A percentile compares a stretch with the other conserved stretches of the same genome.
phyloP scores from a whole-genome alignment of 2,329 filamentous ascomycete genomes.

The Alternaria alternata region DNA sequence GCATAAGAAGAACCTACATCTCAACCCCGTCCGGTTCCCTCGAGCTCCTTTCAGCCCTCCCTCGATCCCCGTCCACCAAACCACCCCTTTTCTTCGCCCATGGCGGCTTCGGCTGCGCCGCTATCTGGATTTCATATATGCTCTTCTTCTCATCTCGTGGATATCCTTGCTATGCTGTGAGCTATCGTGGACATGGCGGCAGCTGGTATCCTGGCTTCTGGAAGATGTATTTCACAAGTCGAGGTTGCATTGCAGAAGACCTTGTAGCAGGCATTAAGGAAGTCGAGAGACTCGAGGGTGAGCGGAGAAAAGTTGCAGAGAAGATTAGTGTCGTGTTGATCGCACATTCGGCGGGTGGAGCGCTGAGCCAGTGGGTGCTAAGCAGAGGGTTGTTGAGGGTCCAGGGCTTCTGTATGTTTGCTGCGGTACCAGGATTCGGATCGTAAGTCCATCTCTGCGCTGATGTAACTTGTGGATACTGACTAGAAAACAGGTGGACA shows the following conservation, averaged over 20 bases:
- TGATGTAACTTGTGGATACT: not conserved
- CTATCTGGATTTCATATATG: constrained; percentile 64
- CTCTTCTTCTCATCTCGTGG: constrained; percentile 55
- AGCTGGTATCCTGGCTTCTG: constrained; percentile 62
- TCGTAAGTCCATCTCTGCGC: constrained; percentile 53
- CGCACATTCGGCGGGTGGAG: constrained; percentile 63
- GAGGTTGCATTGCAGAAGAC: constrained; percentile 49
- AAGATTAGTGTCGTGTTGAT: constrained; percentile 55
- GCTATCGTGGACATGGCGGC: constrained; percentile 61
- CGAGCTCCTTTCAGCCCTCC: constrained; percentile 59
- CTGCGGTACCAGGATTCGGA: constrained; percentile 54
- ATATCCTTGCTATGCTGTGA: constrained; percentile 62
- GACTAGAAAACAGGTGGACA: constrained; percentile 1
- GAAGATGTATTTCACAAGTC: constrained; percentile 57
- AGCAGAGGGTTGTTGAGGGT: constrained; percentile 52
- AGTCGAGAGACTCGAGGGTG: constrained; percentile 45
- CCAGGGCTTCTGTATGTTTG: constrained; percentile 58
- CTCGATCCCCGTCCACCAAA: constrained; percentile 24
- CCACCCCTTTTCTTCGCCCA: constrained; percentile 62
- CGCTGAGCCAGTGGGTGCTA: constrained; percentile 60
- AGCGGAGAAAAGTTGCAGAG: constrained; percentile 20
- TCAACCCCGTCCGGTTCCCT: constrained; percentile 52
- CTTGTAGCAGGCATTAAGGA: constrained; percentile 46
- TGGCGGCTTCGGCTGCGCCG: constrained; percentile 63
- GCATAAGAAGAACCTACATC: constrained; percentile 32